Evolutionary conservation across 106 monocot species (phyloP).

Genomic region (Iris macrosiphon): DNA sequence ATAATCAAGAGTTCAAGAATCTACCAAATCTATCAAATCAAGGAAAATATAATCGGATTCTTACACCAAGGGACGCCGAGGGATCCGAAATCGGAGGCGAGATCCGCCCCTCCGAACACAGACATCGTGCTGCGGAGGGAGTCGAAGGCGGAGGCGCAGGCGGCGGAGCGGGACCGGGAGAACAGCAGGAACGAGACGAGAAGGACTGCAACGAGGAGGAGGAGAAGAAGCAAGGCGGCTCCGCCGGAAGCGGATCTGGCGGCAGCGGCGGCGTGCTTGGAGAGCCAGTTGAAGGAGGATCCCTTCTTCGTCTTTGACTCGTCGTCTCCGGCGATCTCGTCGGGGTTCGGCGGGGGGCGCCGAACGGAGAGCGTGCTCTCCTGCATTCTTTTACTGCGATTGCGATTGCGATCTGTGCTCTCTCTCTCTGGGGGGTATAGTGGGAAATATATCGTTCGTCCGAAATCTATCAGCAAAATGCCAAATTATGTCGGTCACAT

Average conservation of each 20-base stretch:
- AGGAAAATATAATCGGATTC: conserved; percentile 4
- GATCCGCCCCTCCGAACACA: conserved; percentile 40
- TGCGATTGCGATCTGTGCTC: too few relatives aligned
- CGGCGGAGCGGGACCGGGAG: conserved; percentile 21
- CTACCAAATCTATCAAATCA: not conserved
- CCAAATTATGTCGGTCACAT: too few relatives aligned
- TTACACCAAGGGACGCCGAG: conserved; percentile 99
- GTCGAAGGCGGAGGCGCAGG: conserved; percentile 36
- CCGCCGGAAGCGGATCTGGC: conserved; percentile 5
- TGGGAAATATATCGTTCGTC: too few relatives aligned
- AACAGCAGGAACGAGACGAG: conserved; percentile 5
- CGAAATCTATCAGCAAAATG: too few relatives aligned
- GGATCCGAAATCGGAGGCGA: conserved; percentile 84
- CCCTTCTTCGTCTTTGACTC: conserved; percentile 64
- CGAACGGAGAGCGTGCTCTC: conserved; percentile 57
- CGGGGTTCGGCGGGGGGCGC: conserved; percentile 8
- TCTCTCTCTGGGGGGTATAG: too few relatives aligned
- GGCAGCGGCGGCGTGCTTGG: not conserved
- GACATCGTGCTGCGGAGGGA: conserved; percentile 19
- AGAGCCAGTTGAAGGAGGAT: conserved; percentile 17
- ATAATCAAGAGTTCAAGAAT: not conserved
- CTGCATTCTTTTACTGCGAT: conserved; percentile 37
- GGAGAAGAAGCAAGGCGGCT: conserved; percentile 17
- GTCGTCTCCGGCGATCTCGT: conserved; percentile 24
- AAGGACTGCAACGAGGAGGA: conserved; percentile 21